These are phyloP conservation scores for Venturia nashicola DNA, from an alignment of 2,329 filamentous ascomycete species.

Conservation along the genomic window DNA sequence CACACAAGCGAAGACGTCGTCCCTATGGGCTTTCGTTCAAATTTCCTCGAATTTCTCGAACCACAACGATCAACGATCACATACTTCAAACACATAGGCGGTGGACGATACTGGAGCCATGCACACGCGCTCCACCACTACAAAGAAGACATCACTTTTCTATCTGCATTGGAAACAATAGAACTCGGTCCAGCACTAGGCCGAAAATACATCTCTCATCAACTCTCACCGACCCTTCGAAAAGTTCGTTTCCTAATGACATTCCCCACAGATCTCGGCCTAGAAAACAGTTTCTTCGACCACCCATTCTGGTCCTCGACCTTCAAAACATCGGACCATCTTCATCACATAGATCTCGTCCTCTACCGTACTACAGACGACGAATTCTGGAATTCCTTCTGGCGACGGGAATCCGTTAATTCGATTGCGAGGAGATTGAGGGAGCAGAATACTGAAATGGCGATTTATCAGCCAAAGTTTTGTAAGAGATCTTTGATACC, in stretches of 20 bases:
- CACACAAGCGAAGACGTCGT: not conserved
- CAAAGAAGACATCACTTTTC: not conserved
- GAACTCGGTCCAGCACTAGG: not conserved
- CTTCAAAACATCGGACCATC: not conserved
- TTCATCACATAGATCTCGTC: not conserved
- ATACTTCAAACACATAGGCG: slow-evolving; percentile 3
- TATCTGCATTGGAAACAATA: not conserved
- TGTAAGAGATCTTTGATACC: not conserved
- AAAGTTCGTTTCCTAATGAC: not conserved
- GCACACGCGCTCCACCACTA: not conserved
- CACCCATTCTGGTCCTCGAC: not conserved
- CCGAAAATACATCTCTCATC: not conserved
- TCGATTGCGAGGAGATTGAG: not conserved
- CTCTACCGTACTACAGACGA: not conserved
- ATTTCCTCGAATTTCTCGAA: not conserved
- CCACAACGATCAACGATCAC: not conserved
- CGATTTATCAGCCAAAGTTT: not conserved
- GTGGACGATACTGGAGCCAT: not conserved
- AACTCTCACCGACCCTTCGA: not conserved
- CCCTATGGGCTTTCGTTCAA: not conserved
- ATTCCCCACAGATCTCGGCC: not conserved
- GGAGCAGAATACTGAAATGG: not conserved
- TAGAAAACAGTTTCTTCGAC: not conserved
- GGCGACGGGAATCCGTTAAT: not conserved
- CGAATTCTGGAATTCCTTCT: not conserved